phyloP scores from a whole-genome alignment of 805 yeast species.

The Kodamaea lidongshanica region DNA sequence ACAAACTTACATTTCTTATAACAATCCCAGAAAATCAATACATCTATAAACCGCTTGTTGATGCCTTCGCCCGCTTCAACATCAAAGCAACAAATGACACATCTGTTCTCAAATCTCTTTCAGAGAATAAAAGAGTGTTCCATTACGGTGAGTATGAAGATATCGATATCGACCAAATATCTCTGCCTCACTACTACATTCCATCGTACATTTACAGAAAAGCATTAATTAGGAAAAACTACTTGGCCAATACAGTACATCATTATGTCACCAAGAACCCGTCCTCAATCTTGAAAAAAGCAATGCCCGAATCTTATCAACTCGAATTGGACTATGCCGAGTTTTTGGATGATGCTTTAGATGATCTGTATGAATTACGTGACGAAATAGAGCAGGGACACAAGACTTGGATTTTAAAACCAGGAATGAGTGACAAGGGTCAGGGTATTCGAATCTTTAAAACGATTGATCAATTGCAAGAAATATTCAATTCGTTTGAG shows the following conservation, averaged over 20 bases:
- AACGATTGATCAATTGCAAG: constrained; percentile 73
- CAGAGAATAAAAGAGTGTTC: constrained; percentile 36
- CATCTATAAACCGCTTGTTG: constrained; percentile 35
- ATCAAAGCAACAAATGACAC: constrained; percentile 23
- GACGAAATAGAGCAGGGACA: constrained; percentile 59
- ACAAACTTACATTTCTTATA: constrained; percentile 21
- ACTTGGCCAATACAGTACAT: constrained; percentile 76
- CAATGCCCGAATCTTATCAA: constrained; percentile 71
- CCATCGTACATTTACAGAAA: constrained; percentile 86
- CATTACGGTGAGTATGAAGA: constrained; percentile 92
- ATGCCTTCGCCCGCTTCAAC: constrained; percentile 27
- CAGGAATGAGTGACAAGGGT: constrained; percentile 95
- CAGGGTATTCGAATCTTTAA: constrained; percentile 87
- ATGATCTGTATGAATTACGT: constrained; percentile 84
- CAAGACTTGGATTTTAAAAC: constrained; percentile 84
- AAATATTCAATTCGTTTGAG: constrained; percentile 79
- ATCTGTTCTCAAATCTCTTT: constrained; percentile 13
- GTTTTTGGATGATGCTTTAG: constrained; percentile 87
- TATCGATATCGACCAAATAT: constrained; percentile 63
- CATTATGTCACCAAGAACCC: constrained; percentile 73
- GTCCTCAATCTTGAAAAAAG: constrained; percentile 45
- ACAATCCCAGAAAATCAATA: constrained; percentile 36
- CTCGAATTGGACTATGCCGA: constrained; percentile 94
- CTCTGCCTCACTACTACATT: constrained; percentile 48
- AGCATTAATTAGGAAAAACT: constrained; percentile 87